A percentile compares a stretch with the other conserved stretches of the same genome.
Conservation (phyloP, 179 eudicot species). For the Nepenthes alata region DNA sequence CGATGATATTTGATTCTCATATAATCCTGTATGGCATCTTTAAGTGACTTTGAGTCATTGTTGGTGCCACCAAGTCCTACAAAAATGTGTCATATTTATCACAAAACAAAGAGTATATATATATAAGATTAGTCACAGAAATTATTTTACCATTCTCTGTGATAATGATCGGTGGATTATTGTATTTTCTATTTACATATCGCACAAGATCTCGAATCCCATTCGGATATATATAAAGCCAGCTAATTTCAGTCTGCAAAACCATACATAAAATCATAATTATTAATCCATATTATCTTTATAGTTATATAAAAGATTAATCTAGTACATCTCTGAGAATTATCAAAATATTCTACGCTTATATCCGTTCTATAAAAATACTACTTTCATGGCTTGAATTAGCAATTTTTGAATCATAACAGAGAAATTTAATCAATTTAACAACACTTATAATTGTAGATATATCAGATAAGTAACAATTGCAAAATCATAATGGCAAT, state of each 20-base stretch:
- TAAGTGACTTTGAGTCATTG: background rate
- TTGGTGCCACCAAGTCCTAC: constrained; percentile 2
- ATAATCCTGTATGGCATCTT: constrained; percentile 1
- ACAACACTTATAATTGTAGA: too few relatives aligned
- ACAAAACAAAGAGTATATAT: background rate
- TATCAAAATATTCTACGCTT: background rate
- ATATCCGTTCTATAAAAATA: background rate
- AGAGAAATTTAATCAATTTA: too few relatives aligned
- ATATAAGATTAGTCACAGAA: background rate
- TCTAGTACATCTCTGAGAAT: too few relatives aligned
- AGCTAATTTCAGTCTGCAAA: constrained; percentile 1
- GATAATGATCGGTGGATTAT: constrained; percentile 1
- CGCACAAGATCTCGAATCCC: constrained; percentile 6
- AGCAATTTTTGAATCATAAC: too few relatives aligned
- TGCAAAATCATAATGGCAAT: too few relatives aligned
- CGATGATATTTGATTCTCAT: constrained; percentile 4
- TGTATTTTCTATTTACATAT: constrained; percentile 1
- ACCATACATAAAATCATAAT: background rate
- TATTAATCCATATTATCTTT: too few relatives aligned
- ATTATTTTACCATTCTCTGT: constrained; percentile 7
- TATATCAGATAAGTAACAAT: too few relatives aligned
- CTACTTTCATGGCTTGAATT: too few relatives aligned
- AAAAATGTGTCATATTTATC: background rate
- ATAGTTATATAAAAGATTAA: too few relatives aligned
- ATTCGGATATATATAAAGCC: constrained; percentile 1